Conservation (phyloP, 2,329 filamentous ascomycete species). For the Elsinoe necatrix region DNA sequence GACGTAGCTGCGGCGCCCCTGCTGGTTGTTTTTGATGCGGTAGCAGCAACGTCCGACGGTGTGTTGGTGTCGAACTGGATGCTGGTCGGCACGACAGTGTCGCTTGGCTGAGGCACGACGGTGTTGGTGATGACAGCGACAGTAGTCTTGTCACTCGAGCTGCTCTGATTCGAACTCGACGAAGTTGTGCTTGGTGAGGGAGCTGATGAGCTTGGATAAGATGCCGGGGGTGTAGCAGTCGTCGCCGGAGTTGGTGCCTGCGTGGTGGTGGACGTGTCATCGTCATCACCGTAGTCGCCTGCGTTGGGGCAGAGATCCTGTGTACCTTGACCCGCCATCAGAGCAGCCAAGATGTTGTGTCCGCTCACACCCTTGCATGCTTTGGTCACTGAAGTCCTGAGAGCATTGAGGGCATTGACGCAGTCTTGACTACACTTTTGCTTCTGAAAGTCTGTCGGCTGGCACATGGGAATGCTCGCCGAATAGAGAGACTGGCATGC, state of each 20-base stretch:
- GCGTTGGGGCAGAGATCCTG: slow-evolving; percentile 33
- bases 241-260: slow-evolving; percentile 14
- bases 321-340: slow-evolving; percentile 34
- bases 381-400: slow-evolving; percentile 28
- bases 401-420: slow-evolving; percentile 32
- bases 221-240: background rate
- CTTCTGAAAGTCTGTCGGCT: slow-evolving; percentile 31
- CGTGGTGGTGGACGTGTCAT: slow-evolving; percentile 14
- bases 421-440: slow-evolving; percentile 31
- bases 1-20: slow-evolving; percentile 18
- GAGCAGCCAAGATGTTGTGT: slow-evolving; percentile 36
- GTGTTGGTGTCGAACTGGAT: slow-evolving; percentile 19
- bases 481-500: slow-evolving; percentile 36
- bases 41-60: slow-evolving; percentile 18
- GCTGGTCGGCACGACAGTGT: slow-evolving; percentile 18
- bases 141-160: slow-evolving; percentile 5
- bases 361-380: slow-evolving; percentile 32
- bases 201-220: slow-evolving; percentile 2
- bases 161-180: slow-evolving; percentile 16
- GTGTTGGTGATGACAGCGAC: slow-evolving; percentile 15
- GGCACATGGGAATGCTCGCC: slow-evolving; percentile 34
- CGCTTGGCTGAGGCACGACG: slow-evolving; percentile 16
- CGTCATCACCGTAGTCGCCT: slow-evolving; percentile 19
- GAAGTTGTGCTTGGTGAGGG: slow-evolving; percentile 16
- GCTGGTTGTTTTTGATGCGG: slow-evolving; percentile 28